Conservation (phyloP, 1,139 yeast genomes). For the Maudiozyma humilis region DNA sequence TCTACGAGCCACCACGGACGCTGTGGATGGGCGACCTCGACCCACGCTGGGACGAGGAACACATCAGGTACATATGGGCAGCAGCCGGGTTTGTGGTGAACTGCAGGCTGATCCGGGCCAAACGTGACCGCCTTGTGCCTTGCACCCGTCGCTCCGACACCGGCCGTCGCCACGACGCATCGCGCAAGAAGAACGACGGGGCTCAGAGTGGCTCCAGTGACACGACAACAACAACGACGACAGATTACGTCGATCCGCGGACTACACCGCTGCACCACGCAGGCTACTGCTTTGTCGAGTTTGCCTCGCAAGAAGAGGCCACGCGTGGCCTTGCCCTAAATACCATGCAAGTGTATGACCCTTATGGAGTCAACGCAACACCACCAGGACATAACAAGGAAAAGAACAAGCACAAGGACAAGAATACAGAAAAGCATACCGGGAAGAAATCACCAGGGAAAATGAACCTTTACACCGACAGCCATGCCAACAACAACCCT, state of each 20-base stretch:
- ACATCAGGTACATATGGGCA: constrained; percentile 62
- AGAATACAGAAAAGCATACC: no score
- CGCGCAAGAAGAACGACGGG: no score
- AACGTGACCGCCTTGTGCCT: constrained; percentile 31
- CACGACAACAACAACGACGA: no score
- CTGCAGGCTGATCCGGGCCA: constrained; percentile 56
- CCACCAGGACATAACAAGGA: no score
- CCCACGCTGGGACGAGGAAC: constrained; percentile 71
- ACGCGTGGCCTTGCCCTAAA: constrained; percentile 63
- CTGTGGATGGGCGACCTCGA: constrained; percentile 96
- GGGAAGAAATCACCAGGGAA: no score
- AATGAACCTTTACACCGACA: no score
- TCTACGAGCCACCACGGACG: constrained; percentile 42
- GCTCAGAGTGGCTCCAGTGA: no score
- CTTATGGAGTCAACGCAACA: no score
- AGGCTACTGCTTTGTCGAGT: constrained; percentile 83
- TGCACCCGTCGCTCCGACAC: constrained; percentile 21
- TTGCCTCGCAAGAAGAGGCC: constrained; percentile 57
- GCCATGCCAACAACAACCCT: no score
- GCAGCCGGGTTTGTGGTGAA: constrained; percentile 41
- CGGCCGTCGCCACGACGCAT: constrained; percentile 5
- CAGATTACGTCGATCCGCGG: constrained; percentile 21
- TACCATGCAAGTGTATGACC: constrained; percentile 57
- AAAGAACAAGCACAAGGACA: no score
- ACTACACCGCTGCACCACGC: constrained; percentile 42